phyloP scores from a whole-genome alignment of 352 stramenopile genomes.

The Blastocystis sp. region DNA sequence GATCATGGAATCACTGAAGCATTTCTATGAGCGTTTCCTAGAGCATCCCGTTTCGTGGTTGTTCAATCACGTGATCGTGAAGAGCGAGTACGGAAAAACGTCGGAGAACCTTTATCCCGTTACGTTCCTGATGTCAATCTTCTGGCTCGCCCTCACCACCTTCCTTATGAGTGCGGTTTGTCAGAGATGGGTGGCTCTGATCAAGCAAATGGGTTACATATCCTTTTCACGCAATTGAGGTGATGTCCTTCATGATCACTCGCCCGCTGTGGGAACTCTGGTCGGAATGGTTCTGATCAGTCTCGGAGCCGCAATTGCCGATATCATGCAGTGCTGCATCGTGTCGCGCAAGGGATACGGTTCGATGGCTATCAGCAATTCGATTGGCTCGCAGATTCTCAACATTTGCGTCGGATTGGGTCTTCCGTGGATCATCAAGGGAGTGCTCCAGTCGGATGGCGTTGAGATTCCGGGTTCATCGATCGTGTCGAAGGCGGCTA shows the following conservation, averaged over 20 bases:
- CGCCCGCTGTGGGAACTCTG: conserved; percentile 40
- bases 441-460: neutral
- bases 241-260: neutral
- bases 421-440: conserved; percentile 58
- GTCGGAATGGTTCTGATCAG: conserved; percentile 58
- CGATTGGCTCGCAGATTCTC: conserved; percentile 59
- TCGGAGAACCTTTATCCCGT: conserved; percentile 18
- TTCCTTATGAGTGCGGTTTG: conserved; percentile 55
- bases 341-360: conserved; percentile 58
- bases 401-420: conserved; percentile 60
- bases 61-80: conserved; percentile 17
- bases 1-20: neutral
- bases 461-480: conserved; percentile 10
- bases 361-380: conserved; percentile 59
- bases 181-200: conserved; percentile 55
- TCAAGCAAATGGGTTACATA: conserved; percentile 24
- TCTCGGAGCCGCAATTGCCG: conserved; percentile 57
- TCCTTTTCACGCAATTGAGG: neutral
- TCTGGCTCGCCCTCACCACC: conserved; percentile 55
- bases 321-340: conserved; percentile 59
- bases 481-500: neutral
- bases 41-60: neutral
- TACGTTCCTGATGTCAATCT: conserved; percentile 56
- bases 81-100: neutral
- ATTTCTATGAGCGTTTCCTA: neutral